These are phyloP conservation scores for Exophiala phaeomuriformis DNA, from an alignment of 2,329 filamentous ascomycete genomes.

Conservation along the genomic window DNA sequence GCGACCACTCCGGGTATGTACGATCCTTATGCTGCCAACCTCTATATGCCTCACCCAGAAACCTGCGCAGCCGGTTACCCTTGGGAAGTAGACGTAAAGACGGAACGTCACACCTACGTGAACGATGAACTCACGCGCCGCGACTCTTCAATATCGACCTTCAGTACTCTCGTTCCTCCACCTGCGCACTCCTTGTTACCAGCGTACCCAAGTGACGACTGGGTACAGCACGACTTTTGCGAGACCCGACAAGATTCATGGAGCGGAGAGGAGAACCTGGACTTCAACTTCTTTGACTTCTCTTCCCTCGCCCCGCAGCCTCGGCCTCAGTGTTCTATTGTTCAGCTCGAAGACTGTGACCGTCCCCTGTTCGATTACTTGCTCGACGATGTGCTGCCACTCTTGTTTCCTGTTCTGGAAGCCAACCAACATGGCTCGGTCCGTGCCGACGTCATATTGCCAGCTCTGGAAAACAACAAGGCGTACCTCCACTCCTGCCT, in stretches of 20 bases:
- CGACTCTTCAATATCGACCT: slow-evolving; percentile 85
- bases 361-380: slow-evolving; percentile 85
- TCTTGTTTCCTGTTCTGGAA: slow-evolving; percentile 88
- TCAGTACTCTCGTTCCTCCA: slow-evolving; percentile 82
- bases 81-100: slow-evolving; percentile 94
- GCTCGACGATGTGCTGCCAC: slow-evolving; percentile 74
- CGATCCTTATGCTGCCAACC: slow-evolving; percentile 37
- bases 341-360: slow-evolving; percentile 82
- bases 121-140: slow-evolving; percentile 78
- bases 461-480: slow-evolving; percentile 82
- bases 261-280: slow-evolving; percentile 53
- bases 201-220: slow-evolving; percentile 56
- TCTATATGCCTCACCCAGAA: slow-evolving; percentile 51
- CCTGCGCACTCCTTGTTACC: slow-evolving; percentile 58
- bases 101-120: slow-evolving; percentile 86
- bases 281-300: slow-evolving; percentile 79
- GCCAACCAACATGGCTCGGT: slow-evolving; percentile 79
- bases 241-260: slow-evolving; percentile 63
- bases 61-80: slow-evolving; percentile 50
- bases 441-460: slow-evolving; percentile 73
- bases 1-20: slow-evolving; percentile 35
- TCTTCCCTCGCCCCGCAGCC: slow-evolving; percentile 58
- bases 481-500: slow-evolving; percentile 93
- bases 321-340: slow-evolving; percentile 38
- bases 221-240: slow-evolving; percentile 48